phyloP scores from a whole-genome alignment of 2,329 filamentous ascomycete genomes.

The Cercospora citrullina region DNA sequence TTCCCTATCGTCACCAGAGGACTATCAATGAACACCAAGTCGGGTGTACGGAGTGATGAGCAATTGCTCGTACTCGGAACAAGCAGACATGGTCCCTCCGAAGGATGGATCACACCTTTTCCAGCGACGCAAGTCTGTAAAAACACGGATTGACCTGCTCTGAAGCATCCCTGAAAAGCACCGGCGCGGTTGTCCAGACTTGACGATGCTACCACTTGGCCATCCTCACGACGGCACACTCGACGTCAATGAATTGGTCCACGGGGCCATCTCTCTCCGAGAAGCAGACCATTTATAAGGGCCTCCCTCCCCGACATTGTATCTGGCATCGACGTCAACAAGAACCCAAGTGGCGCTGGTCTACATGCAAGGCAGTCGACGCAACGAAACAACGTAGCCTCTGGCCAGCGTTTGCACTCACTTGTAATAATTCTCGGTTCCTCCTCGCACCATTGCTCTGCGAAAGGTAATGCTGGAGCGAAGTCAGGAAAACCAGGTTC shows the following conservation, averaged over 20 bases:
- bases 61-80: background rate
- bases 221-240: background rate
- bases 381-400: background rate
- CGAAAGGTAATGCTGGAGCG: conserved; percentile 66
- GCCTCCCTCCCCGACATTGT: conserved; percentile 72
- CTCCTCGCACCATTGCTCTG: conserved; percentile 66
- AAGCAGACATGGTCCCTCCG: background rate
- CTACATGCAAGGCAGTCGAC: background rate
- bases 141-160: background rate
- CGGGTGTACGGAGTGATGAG: background rate
- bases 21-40: background rate
- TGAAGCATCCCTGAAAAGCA: background rate
- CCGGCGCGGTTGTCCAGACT: background rate
- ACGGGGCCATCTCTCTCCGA: conserved; percentile 53
- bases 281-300: conserved; percentile 67
- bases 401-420: background rate
- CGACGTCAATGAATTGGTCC: conserved; percentile 20
- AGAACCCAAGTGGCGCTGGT: background rate
- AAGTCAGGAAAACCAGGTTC: background rate
- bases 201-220: background rate
- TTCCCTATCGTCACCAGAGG: background rate
- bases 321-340: conserved; percentile 64
- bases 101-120: background rate
- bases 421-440: conserved; percentile 63
- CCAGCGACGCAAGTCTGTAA: background rate